Conservation (phyloP, 2,329 filamentous ascomycete genomes). For the Trichoderma afroharzianum region DNA sequence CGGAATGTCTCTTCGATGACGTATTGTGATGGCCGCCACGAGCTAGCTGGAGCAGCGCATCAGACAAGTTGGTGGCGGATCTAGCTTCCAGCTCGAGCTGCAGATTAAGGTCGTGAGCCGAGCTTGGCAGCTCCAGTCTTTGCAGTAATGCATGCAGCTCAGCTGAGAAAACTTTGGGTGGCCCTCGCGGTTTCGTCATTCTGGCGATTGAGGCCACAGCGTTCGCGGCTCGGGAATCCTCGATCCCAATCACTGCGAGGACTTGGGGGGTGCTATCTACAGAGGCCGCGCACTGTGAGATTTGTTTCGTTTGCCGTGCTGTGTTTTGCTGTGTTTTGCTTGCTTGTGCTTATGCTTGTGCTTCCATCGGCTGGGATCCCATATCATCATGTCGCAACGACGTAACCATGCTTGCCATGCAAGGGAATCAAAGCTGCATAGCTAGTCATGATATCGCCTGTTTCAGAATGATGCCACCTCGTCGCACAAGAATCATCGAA, state of each 20-base stretch:
- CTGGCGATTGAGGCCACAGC: constrained; percentile 12
- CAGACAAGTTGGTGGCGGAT: constrained; percentile 2
- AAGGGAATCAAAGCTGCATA: background rate
- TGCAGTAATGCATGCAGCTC: background rate
- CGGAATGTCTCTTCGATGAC: constrained; percentile 8
- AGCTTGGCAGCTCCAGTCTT: background rate
- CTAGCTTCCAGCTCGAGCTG: background rate
- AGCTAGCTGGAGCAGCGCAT: constrained; percentile 6
- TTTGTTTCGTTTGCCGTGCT: background rate
- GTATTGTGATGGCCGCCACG: constrained; percentile 7
- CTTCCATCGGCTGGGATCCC: background rate
- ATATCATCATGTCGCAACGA: background rate
- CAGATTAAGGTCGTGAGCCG: background rate
- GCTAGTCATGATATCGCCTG: background rate
- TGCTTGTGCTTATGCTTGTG: background rate
- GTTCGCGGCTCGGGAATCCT: background rate
- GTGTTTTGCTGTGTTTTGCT: no score
- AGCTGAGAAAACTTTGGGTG: background rate
- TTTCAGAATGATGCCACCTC: background rate
- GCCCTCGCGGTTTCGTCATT: constrained; percentile 14
- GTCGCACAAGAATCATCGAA: background rate
- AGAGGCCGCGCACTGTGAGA: background rate
- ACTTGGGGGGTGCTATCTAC: background rate
- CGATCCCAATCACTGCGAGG: background rate
- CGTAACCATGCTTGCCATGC: background rate